These are phyloP conservation scores for Plectosphaerella cucumerina DNA, from an alignment of 2,329 filamentous ascomycete genomes.

Conservation along the genomic window DNA sequence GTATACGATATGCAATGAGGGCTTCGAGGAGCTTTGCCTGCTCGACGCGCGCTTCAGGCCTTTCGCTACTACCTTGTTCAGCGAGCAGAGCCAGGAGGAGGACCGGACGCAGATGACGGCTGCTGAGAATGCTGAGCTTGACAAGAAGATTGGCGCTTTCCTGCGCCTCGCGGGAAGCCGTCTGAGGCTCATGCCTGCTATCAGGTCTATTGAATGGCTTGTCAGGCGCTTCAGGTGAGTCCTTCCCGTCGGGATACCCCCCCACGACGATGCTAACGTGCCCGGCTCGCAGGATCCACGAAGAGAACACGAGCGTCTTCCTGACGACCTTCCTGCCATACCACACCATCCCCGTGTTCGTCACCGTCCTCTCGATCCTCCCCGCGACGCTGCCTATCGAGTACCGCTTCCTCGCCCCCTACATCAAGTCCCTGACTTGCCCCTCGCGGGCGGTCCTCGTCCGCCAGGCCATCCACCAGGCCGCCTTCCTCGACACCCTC, in stretches of 20 bases:
- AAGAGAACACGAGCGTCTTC: conserved; percentile 77
- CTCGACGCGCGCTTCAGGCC: conserved; percentile 74
- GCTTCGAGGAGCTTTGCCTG: conserved; percentile 85
- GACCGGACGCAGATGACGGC: conserved; percentile 82
- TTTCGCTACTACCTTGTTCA: conserved; percentile 80
- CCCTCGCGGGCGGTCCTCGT: conserved; percentile 80
- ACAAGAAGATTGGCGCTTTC: conserved; percentile 75
- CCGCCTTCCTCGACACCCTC: conserved; percentile 68
- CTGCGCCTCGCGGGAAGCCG: conserved; percentile 73
- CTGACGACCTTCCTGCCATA: conserved; percentile 90
- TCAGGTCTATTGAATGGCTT: conserved; percentile 94
- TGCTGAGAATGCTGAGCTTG: conserved; percentile 76
- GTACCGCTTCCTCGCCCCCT: conserved; percentile 82
- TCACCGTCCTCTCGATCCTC: conserved; percentile 81
- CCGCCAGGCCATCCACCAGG: conserved; percentile 75
- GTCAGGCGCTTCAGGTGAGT: conserved; percentile 80
- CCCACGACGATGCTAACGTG: conserved; percentile 3
- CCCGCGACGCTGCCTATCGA: conserved; percentile 69
- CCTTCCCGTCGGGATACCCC: background rate
- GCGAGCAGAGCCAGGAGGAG: conserved; percentile 84
- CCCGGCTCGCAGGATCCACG: conserved; percentile 65
- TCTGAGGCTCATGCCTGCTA: conserved; percentile 77
- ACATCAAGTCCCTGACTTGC: conserved; percentile 70
- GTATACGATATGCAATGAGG: conserved; percentile 81
- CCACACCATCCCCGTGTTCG: conserved; percentile 80